These are phyloP conservation scores for Ettlia oleoabundans DNA, from an alignment of 139 green algal genomes.

Conservation along the genomic window DNA sequence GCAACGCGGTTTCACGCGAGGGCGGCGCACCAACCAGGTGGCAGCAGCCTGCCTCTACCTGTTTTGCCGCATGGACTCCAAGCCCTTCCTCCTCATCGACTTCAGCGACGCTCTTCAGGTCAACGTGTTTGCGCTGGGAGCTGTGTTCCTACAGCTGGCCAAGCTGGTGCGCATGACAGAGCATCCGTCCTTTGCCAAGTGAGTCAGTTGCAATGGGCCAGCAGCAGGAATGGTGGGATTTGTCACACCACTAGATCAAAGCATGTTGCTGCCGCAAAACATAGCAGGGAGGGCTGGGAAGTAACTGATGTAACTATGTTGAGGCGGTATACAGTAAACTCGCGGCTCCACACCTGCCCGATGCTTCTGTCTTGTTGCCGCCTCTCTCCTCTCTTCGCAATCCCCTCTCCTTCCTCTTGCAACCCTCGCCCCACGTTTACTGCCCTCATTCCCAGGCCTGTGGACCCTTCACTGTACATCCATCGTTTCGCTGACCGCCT, in stretches of 20 bases:
- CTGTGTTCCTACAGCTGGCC: slow-evolving; percentile 92
- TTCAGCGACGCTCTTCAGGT: slow-evolving; percentile 89
- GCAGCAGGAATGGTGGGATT: not conserved
- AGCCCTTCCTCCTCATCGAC: slow-evolving; percentile 99
- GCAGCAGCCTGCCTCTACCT: slow-evolving; percentile 96
- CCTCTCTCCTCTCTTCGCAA: too few relatives aligned
- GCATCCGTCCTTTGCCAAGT: slow-evolving; percentile 75
- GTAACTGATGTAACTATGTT: too few relatives aligned
- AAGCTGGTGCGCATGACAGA: slow-evolving; percentile 89
- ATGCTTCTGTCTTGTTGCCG: too few relatives aligned
- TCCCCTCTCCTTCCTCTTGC: not conserved
- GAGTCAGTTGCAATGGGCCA: not conserved
- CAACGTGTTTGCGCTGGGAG: slow-evolving; percentile 81
- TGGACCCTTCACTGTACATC: slow-evolving; percentile 97
- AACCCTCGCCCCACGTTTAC: not conserved
- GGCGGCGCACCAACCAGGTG: slow-evolving; percentile 88
- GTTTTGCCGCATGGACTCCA: slow-evolving; percentile 90
- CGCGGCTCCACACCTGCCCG: too few relatives aligned
- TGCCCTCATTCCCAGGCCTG: slow-evolving; percentile 70
- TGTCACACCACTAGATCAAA: too few relatives aligned
- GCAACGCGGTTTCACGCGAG: slow-evolving; percentile 92
- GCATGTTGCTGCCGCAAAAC: too few relatives aligned
- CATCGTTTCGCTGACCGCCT: slow-evolving; percentile 90
- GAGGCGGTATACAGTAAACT: too few relatives aligned
- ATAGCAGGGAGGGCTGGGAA: too few relatives aligned